Evolutionary conservation across 805 yeast genomes (phyloP).

Genomic region (Wickerhamomyces canadensis): DNA sequence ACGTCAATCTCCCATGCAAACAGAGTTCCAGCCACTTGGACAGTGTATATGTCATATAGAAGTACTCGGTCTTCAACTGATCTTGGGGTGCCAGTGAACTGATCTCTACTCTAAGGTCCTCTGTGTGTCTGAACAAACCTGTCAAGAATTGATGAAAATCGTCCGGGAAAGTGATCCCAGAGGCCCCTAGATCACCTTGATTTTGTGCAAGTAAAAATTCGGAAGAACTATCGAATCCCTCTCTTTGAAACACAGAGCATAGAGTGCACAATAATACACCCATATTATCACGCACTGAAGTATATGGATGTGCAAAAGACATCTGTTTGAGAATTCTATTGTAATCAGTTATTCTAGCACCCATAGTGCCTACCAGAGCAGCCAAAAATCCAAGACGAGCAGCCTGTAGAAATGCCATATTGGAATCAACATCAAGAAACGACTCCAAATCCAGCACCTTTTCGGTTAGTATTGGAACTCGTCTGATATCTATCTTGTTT

Average conservation of each 20-base stretch:
- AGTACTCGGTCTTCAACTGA: slow-evolving; percentile 52
- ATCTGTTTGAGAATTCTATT: slow-evolving; percentile 37
- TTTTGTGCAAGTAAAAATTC: slow-evolving; percentile 35
- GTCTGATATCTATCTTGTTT: slow-evolving; percentile 57
- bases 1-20: slow-evolving; percentile 47
- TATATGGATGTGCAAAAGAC: slow-evolving; percentile 57
- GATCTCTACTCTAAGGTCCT: slow-evolving; percentile 29
- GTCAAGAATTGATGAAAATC: slow-evolving; percentile 34
- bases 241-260: slow-evolving; percentile 36
- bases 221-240: slow-evolving; percentile 33
- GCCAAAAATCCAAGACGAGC: slow-evolving; percentile 53
- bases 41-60: slow-evolving; percentile 59
- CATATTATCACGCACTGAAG: slow-evolving; percentile 62
- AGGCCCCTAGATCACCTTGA: slow-evolving; percentile 30
- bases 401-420: slow-evolving; percentile 61
- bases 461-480: slow-evolving; percentile 49
- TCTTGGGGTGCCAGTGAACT: slow-evolving; percentile 45
- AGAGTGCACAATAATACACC: slow-evolving; percentile 46
- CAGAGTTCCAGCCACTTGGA: slow-evolving; percentile 53
- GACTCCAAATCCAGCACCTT: slow-evolving; percentile 39
- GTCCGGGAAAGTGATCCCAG: slow-evolving; percentile 25
- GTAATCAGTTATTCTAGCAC: slow-evolving; percentile 52
- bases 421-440: slow-evolving; percentile 40
- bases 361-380: slow-evolving; percentile 41
- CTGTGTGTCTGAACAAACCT: slow-evolving; percentile 39